These are phyloP conservation scores for Cryptococcus wingfieldii DNA, from an alignment of 1,284 basidiomycete species.

Conservation along the genomic window DNA sequence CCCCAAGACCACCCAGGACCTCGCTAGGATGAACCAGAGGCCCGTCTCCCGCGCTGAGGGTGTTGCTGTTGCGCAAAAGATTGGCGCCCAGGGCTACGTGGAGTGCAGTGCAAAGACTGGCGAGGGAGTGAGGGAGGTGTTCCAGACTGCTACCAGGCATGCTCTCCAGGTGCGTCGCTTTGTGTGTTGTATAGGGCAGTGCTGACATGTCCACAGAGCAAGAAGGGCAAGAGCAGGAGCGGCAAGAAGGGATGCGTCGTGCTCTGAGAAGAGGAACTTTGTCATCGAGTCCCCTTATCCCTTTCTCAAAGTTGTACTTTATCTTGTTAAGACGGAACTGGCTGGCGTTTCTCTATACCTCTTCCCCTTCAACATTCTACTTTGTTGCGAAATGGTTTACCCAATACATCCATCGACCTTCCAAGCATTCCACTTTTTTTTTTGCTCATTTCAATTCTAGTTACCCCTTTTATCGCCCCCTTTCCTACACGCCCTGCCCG, in stretches of 20 bases:
- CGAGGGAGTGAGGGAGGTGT: constrained; percentile 85
- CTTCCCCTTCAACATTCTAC: background rate
- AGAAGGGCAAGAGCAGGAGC: constrained; percentile 31
- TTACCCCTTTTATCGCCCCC: background rate
- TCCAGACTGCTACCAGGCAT: constrained; percentile 80
- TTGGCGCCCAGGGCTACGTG: constrained; percentile 80
- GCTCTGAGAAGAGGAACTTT: constrained; percentile 50
- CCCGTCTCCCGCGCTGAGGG: constrained; percentile 69
- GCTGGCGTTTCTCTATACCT: constrained; percentile 2
- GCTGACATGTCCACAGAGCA: constrained; percentile 21
- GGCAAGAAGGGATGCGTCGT: constrained; percentile 51
- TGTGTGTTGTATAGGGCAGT: background rate
- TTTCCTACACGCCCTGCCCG: background rate
- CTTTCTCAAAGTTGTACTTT: constrained; percentile 23
- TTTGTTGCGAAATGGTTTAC: too few relatives aligned
- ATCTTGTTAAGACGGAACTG: constrained; percentile 8
- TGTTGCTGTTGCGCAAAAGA: constrained; percentile 80
- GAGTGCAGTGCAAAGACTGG: constrained; percentile 88
- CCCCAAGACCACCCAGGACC: constrained; percentile 70
- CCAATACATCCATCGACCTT: background rate
- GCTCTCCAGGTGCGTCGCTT: constrained; percentile 58
- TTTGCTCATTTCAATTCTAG: background rate
- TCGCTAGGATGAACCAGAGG: constrained; percentile 73
- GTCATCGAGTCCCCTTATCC: background rate
- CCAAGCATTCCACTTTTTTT: background rate